A percentile compares a stretch with the other conserved stretches of the same genome.
Conservation (phyloP, 2,329 filamentous ascomycete genomes). For the Aspergillus sp. region DNA sequence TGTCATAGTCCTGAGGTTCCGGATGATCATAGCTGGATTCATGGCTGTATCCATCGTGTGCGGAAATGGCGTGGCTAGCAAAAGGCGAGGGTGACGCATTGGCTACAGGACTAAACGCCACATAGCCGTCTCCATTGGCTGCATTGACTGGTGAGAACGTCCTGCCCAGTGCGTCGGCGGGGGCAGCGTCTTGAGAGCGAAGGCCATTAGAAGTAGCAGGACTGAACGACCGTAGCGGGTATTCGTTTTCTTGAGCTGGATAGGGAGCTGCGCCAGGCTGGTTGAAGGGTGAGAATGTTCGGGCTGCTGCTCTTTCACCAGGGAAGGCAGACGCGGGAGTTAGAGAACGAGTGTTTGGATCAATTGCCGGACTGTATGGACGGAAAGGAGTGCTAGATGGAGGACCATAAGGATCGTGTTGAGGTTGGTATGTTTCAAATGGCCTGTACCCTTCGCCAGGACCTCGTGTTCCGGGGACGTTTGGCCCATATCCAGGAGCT, state of each 20-base stretch:
- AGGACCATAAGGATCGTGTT: conserved; percentile 5
- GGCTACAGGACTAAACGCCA: neutral
- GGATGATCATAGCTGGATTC: no score
- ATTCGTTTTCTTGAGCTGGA: conserved; percentile 15
- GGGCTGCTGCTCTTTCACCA: conserved; percentile 9
- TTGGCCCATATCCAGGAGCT: conserved; percentile 8
- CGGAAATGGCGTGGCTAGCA: no score
- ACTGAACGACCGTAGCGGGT: conserved; percentile 20
- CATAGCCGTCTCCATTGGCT: neutral
- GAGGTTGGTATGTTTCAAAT: conserved; percentile 10
- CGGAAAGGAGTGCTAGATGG: conserved; percentile 20
- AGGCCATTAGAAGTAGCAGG: conserved; percentile 13
- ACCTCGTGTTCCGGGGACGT: conserved; percentile 5
- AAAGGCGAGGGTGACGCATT: no score
- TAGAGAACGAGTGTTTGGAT: conserved; percentile 23
- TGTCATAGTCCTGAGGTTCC: no score
- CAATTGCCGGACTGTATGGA: conserved; percentile 22
- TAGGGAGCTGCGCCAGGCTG: conserved; percentile 10
- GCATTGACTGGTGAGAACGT: conserved; percentile 19
- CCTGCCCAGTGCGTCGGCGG: conserved; percentile 19
- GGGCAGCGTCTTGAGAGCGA: conserved; percentile 15
- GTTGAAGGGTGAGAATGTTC: conserved; percentile 12
- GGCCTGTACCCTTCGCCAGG: conserved; percentile 10
- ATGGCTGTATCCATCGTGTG: no score
- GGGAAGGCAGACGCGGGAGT: conserved; percentile 18